A percentile compares a stretch with the other conserved stretches of the same genome.
Conservation (phyloP, 2,329 filamentous ascomycete genomes). For the Talaromyces sp. region DNA sequence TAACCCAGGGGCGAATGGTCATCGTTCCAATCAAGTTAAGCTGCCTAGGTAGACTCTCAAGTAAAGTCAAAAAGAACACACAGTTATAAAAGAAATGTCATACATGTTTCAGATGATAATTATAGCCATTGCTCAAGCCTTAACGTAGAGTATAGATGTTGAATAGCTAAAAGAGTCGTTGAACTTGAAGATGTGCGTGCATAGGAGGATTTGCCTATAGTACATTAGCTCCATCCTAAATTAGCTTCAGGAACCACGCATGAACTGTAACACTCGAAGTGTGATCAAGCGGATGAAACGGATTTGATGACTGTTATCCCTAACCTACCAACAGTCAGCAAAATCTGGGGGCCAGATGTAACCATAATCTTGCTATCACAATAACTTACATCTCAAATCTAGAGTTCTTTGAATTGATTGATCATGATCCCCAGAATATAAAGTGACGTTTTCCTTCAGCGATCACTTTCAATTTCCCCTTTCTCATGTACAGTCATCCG, state of each 20-base stretch:
- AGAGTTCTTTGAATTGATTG: background rate
- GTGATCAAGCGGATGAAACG: background rate
- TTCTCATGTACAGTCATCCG: background rate
- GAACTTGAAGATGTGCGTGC: background rate
- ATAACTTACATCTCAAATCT: background rate
- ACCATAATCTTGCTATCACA: slow-evolving; percentile 1
- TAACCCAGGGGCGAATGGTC: background rate
- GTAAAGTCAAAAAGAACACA: no score
- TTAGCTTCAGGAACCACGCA: background rate
- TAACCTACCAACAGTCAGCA: slow-evolving; percentile 6
- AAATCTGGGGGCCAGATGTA: slow-evolving; percentile 12
- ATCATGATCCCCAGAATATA: background rate
- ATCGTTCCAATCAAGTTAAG: background rate
- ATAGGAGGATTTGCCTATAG: background rate
- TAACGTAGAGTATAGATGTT: no score
- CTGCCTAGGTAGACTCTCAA: no score
- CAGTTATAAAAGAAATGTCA: background rate
- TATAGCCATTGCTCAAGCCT: background rate
- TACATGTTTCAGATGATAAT: background rate
- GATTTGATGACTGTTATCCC: background rate
- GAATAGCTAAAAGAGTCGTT: background rate
- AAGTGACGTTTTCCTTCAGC: background rate
- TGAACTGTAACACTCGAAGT: background rate
- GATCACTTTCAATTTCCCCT: background rate
- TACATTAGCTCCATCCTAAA: background rate